phyloP scores from a whole-genome alignment of 2,329 filamentous ascomycete genomes.

The Cercospora sojina region DNA sequence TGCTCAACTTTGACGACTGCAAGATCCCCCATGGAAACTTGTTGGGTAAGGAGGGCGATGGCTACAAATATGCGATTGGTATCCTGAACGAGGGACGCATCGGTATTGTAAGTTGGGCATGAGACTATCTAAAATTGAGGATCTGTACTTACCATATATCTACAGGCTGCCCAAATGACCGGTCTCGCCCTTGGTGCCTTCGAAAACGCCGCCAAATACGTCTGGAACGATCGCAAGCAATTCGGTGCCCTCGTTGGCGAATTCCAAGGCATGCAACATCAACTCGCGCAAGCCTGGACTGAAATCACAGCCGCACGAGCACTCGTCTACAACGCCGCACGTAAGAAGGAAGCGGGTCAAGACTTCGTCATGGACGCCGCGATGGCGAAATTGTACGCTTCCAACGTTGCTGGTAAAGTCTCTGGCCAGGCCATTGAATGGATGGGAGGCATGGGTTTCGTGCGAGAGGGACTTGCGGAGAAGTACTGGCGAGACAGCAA shows the following conservation, averaged over 20 bases:
- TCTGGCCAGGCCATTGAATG: conserved; percentile 87
- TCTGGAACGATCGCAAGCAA: conserved; percentile 97
- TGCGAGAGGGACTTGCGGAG: conserved; percentile 91
- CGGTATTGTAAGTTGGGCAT: conserved; percentile 63
- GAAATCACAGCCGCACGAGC: conserved; percentile 90
- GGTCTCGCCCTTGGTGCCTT: conserved; percentile 90
- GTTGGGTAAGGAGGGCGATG: conserved; percentile 82
- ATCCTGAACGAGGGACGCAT: conserved; percentile 95
- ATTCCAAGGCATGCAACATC: conserved; percentile 99
- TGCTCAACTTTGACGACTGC: conserved; percentile 96
- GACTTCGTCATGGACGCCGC: conserved; percentile 94
- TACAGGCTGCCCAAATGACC: conserved; percentile 82
- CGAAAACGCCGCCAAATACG: conserved; percentile 90
- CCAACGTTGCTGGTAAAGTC: conserved; percentile 86
- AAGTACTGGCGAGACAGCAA: conserved; percentile 98
- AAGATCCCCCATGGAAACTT: conserved; percentile 84
- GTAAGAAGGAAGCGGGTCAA: conserved; percentile 97
- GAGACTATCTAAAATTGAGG: no score
- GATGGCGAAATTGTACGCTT: conserved; percentile 96
- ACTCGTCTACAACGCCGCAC: conserved; percentile 90
- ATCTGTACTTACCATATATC: not conserved
- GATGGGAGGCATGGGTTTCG: conserved; percentile 99
- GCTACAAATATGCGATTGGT: conserved; percentile 96
- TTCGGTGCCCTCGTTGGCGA: conserved; percentile 91
- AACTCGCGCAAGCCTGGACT: conserved; percentile 92